Evolutionary conservation across 371 early-diverging fungal species (phyloP), one percentile per base, ranked within the genome.

Genomic region (Syncephalastrum sp.): DNA sequence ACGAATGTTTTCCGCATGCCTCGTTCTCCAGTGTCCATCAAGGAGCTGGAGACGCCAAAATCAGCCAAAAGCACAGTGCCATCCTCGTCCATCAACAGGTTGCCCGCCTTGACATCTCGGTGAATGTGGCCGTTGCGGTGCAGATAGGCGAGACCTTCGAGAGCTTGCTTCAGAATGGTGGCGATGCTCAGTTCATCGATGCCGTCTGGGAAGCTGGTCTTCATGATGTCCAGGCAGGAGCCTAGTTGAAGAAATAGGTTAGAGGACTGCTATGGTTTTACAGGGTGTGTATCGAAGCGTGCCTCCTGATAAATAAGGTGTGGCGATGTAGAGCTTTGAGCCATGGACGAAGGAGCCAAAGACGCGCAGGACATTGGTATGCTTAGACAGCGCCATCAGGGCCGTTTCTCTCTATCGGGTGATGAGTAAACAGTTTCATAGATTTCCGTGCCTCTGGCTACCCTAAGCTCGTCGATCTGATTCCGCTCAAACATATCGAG

Each of bases 401-500:
- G 91, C 87, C 4, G 91, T 91, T 69, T 94, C 95, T 59, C 89
- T 65, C 91, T 91, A 63, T 21, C 21, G 21, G 21, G 21, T 21
- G 21, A 21, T 21, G 21, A 21, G 21, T 12, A 33, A 19, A 27
- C 17, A 33, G 10, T 29, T 33, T 1, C 33, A n/a, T 38, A 6
- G 3, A 45, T 46, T 54, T 44, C 6, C 21, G 4, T 33, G 38
- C 8, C 10, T 10, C 19, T 23, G 19, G 47, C 56, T 81, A 91
- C 89, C 68, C 95, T 65, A 49, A 95, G 82, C 68, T 93, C 93
- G 63, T 93, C 95, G 47, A 95, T 95, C 69, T 95, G 95, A 68
- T 92, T 91, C 16, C 95, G 79, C 63, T 93, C 94, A 82, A 95
- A 95, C 84, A 84, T 82, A 67, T 95, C 95, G 61, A 95, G 67